Evolutionary conservation across 2,329 filamentous ascomycete species (phyloP).

Genomic region (Bipolaris oryzae): DNA sequence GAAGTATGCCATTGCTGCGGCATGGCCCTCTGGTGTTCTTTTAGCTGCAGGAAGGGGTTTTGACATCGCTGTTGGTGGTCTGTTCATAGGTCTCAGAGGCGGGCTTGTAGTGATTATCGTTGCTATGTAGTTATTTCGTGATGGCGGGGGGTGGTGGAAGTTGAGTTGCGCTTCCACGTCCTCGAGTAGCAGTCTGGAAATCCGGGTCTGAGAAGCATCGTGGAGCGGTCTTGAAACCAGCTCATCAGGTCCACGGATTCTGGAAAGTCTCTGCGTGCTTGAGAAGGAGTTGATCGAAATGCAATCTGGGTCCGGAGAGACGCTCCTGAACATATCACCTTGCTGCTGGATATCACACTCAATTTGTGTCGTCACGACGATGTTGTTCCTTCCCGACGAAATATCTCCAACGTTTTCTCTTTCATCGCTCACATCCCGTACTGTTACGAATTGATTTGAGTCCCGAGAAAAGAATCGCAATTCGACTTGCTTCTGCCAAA

Average conservation of each 20-base stretch:
- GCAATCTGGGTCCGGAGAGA: constrained; percentile 17
- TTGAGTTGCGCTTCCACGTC: constrained; percentile 8
- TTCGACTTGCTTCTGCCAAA: constrained; percentile 69
- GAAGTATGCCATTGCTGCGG: constrained; percentile 70
- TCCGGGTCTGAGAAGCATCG: background rate
- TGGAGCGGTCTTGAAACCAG: background rate
- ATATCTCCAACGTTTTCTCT: constrained; percentile 50
- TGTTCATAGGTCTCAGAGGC: background rate
- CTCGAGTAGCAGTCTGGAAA: background rate
- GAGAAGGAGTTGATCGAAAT: constrained; percentile 39
- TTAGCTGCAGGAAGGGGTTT: background rate
- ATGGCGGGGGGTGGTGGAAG: background rate
- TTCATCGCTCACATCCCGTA: background rate
- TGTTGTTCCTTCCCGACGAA: constrained; percentile 52
- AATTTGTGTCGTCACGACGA: constrained; percentile 64
- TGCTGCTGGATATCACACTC: constrained; percentile 61
- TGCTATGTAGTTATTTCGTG: constrained; percentile 14
- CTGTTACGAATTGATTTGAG: constrained; percentile 12
- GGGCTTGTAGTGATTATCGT: constrained; percentile 14
- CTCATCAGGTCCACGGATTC: background rate
- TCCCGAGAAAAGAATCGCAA: constrained; percentile 41
- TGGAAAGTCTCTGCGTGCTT: constrained; percentile 30
- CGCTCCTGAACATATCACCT: constrained; percentile 17
- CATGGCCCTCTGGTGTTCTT: constrained; percentile 42
- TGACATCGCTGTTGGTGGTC: constrained; percentile 1